Evolutionary conservation across 495 filamentous ascomycete species (phyloP).

Genomic region (Penicillium dipodomyicola): DNA sequence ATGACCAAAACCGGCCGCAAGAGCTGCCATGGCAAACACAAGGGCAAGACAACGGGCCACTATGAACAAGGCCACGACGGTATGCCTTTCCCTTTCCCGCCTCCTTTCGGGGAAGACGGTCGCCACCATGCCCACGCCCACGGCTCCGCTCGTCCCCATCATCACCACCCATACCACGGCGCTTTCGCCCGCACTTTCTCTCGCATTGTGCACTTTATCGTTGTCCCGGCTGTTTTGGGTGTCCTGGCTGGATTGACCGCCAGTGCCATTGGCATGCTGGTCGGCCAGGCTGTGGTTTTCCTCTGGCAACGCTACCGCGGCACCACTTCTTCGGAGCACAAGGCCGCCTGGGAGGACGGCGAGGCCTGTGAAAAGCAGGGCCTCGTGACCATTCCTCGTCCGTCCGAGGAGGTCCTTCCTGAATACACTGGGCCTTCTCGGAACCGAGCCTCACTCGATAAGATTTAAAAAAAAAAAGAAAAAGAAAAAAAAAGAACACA

Average conservation of each 20-base stretch:
- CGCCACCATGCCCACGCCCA: slow-evolving; percentile 14
- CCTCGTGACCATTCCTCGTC: slow-evolving; percentile 35
- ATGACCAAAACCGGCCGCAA: slow-evolving; percentile 33
- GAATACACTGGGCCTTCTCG: slow-evolving; percentile 29
- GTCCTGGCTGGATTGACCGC: slow-evolving; percentile 50
- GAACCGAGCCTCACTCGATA: slow-evolving; percentile 25
- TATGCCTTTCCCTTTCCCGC: slow-evolving; percentile 12
- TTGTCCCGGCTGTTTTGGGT: slow-evolving; percentile 47
- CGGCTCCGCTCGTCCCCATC: slow-evolving; percentile 25
- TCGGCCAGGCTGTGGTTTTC: slow-evolving; percentile 50
- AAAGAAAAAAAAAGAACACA: background rate
- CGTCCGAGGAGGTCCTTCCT: slow-evolving; percentile 39
- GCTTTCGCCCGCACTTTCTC: slow-evolving; percentile 45
- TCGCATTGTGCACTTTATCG: slow-evolving; percentile 48
- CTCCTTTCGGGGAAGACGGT: slow-evolving; percentile 6
- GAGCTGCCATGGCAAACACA: slow-evolving; percentile 30
- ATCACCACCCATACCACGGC: slow-evolving; percentile 32
- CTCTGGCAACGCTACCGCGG: slow-evolving; percentile 49
- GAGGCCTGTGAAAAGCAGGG: slow-evolving; percentile 42
- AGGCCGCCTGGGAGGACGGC: slow-evolving; percentile 36
- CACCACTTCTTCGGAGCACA: slow-evolving; percentile 27
- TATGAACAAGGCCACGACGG: slow-evolving; percentile 15
- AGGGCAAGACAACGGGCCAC: slow-evolving; percentile 20
- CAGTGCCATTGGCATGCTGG: slow-evolving; percentile 53
- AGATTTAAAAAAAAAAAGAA: slow-evolving; percentile 26